Base-by-base conservation (phyloP, 2,329 filamentous ascomycete genomes). In the Colletotrichum sidae region DNA sequence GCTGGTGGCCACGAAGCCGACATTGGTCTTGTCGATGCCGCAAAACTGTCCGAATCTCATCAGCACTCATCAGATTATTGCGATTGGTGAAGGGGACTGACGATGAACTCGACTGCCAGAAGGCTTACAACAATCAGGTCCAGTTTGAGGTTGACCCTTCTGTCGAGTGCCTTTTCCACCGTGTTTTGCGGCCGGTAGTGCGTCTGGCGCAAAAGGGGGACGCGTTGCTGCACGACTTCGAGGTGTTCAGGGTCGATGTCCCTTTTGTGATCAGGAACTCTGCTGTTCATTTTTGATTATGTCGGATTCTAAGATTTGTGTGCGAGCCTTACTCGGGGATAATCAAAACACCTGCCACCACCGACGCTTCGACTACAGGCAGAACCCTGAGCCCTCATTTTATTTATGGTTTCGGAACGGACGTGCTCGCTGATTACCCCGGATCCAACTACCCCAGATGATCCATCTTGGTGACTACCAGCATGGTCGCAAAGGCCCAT, bases 21-120 rank as follows among this genome's bases (percentile, higher is more conserved):
- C 55, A 49, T 70, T 69, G 33, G 68, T 71, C 44, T 72, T 70
- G 64, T 72, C 70, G 38, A 72, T 69, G 4, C 68, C 69, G 44
- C 66, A 71, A 34, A 70, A 70, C 63, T 70, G 5, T 11, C n/a
- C 12, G 13, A 8, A 13, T 57, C 9, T 49, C 35, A 6, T 4
- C 4, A 8, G 6, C 4, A 35, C 13, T 41, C 33, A 47, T 41
- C 7, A 25, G 33, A n/a, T 41, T 41, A 15, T 50, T 34, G 15
- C n/a, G 2, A 3, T 38, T 4, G 37, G 1, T 34, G 1, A 7
- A 25, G 25, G 25, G 25, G 10, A 49, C 68, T 44, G 5, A 71
- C 69, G 17, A 68, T 70, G 4, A 71, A 70, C 52, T 69, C 66
- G 38, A 71, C 42, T 6, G 66, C 65, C 13, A 68, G 57, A 39